Conservation (phyloP, 129 eudicot species). For the Sambucus nigra region DNA sequence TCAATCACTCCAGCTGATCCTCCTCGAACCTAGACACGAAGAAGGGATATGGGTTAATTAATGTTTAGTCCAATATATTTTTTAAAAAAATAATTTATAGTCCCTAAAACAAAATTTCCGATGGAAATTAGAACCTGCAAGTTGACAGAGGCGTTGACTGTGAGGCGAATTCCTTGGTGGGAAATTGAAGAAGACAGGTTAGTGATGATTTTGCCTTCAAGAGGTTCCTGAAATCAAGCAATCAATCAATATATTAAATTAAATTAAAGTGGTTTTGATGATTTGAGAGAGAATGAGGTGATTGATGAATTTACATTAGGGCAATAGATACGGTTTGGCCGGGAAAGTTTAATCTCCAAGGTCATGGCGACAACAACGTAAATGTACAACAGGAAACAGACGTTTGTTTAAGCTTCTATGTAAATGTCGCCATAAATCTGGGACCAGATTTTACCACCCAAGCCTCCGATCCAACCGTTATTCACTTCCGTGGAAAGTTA, state of each 20-base stretch:
- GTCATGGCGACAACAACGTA: slow-evolving; percentile 29
- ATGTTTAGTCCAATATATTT: too few species aligned
- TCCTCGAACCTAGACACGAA: slow-evolving; percentile 57
- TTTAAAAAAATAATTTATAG: neutral
- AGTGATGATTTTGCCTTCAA: slow-evolving; percentile 56
- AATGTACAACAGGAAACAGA: too few species aligned
- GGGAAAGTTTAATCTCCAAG: slow-evolving; percentile 66
- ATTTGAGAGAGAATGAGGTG: neutral
- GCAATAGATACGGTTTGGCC: slow-evolving; percentile 63
- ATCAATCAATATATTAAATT: neutral
- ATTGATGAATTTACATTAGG: slow-evolving; percentile 33
- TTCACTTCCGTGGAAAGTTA: too few species aligned
- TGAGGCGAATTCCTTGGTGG: slow-evolving; percentile 53
- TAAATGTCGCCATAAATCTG: too few species aligned
- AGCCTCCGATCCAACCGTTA: too few species aligned
- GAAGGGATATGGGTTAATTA: too few species aligned
- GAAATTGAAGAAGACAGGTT: slow-evolving; percentile 48
- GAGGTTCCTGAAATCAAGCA: slow-evolving; percentile 36
- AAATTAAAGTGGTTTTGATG: too few species aligned
- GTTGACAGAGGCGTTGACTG: slow-evolving; percentile 61
- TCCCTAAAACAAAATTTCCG: neutral
- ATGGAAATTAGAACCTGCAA: slow-evolving; percentile 48
- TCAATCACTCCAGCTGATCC: slow-evolving; percentile 88
- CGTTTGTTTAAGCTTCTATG: too few species aligned
- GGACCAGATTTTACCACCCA: too few species aligned